Conservation (phyloP, 208 protist genomes). For the Entamoeba moshkovskii region DNA sequence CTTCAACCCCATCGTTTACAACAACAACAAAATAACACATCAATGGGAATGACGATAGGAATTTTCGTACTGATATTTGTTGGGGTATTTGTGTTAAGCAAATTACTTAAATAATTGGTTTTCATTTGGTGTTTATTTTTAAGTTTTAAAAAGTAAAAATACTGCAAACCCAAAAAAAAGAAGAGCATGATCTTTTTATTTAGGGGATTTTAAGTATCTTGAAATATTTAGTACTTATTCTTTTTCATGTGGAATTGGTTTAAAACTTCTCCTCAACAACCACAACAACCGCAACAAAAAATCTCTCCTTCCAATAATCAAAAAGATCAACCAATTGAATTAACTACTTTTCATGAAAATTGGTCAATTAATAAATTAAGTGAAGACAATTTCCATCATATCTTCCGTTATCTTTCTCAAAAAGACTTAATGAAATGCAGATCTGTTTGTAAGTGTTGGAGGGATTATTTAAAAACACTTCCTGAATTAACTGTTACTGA, state of each 20-base stretch:
- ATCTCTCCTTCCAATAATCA: too few species aligned
- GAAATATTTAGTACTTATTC: too few species aligned
- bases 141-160: background rate
- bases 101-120: background rate
- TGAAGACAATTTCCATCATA: background rate
- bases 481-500: background rate
- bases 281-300: too few species aligned
- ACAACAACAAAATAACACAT: background rate
- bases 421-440: background rate
- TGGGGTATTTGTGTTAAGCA: background rate
- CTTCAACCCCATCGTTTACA: background rate
- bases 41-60: background rate
- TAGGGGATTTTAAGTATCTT: too few species aligned
- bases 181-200: too few species aligned
- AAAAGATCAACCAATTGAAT: background rate
- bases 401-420: background rate
- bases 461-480: background rate
- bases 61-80: background rate
- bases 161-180: too few species aligned
- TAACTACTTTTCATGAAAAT: background rate
- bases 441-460: background rate
- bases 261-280: too few species aligned
- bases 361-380: background rate
- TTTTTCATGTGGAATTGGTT: too few species aligned
- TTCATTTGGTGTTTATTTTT: background rate